phyloP scores from a whole-genome alignment of 495 filamentous ascomycete genomes.

The Hypomontagnella monticulosa region DNA sequence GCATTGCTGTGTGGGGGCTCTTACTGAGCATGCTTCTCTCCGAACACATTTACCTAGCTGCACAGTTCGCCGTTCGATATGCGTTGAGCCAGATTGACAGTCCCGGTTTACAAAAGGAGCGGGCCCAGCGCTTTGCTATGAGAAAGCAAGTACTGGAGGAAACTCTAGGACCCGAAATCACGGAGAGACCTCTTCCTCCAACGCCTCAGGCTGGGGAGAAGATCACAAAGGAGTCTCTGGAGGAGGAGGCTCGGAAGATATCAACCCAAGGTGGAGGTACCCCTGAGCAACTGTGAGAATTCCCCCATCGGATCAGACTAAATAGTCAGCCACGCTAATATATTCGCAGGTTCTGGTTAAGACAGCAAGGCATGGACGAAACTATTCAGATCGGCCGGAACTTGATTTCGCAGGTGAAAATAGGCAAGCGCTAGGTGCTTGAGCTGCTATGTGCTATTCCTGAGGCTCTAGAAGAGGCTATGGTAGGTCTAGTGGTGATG shows the following conservation, averaged over 20 bases:
- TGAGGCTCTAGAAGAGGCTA: conserved; percentile 8
- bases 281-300: conserved; percentile 63
- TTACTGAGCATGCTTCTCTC: conserved; percentile 85
- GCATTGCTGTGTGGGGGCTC: conserved; percentile 82
- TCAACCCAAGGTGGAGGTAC: conserved; percentile 59
- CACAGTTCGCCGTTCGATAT: conserved; percentile 73
- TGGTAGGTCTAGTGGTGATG: conserved; percentile 12
- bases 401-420: conserved; percentile 38
- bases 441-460: conserved; percentile 6
- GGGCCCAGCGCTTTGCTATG: conserved; percentile 75
- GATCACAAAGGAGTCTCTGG: conserved; percentile 58
- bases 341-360: conserved; percentile 49
- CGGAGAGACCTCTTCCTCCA: conserved; percentile 47
- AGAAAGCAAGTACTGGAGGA: conserved; percentile 78
- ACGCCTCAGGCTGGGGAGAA: conserved; percentile 55
- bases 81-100: conserved; percentile 83
- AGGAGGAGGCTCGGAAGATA: conserved; percentile 73
- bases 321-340: conserved; percentile 7
- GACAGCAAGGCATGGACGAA: conserved; percentile 51
- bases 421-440: conserved; percentile 21
- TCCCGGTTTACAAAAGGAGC: conserved; percentile 83
- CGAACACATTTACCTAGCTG: conserved; percentile 84
- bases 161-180: conserved; percentile 58
- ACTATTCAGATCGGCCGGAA: conserved; percentile 52
- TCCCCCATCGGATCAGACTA: not conserved